Base-by-base conservation (phyloP, 768 basidiomycete genomes). In the Leucogyrophana mollusca region DNA sequence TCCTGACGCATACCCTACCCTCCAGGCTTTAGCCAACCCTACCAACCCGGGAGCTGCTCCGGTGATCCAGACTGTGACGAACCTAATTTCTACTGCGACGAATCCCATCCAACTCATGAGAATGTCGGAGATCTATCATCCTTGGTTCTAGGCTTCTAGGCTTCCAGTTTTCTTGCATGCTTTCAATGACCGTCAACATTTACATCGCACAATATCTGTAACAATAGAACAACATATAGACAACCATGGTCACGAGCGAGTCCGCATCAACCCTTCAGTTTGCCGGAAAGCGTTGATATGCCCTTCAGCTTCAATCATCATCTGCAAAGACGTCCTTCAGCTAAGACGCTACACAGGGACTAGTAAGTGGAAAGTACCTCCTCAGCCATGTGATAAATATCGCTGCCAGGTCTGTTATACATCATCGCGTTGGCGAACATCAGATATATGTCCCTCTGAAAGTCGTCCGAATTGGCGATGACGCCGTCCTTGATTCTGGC, bases 371-470 rank as follows among this genome's bases (percentile, higher is more conserved):
- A 41, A n/a, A 35, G 10, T 60, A 94, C 93, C 73, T 94, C 90
- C 61, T 91, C 83, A 5, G 94, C 90, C 90, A 94, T 95, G 43
- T 73, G 75, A 52, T 85, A 82, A n/a, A 95, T 85, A 59, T 91
- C 89, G 13, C 86, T 88, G 4, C 82, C 82, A 1, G 90, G 87
- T 38, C 85, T 73, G 54, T 98, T 98, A 64, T 93, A 98, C 88
- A 97, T 92, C 82, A 95, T 86, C 4, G 95, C 90, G 64, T 98
- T 97, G 7, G 92, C 89, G 65, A 96, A 95, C 87, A 97, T 95
- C 51, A 96, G 73, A 60, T 82, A 86, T 9, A 94, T 79, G 56
- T 96, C 95, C 52, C 92, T 75, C 60, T 94, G 88, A 57, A 87
- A 96, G 60, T 97, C 93, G 24, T 86, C 74, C 1, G 90, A 88